Conservation (phyloP, 805 yeast species). For the Kluyveromyces siamensis region DNA sequence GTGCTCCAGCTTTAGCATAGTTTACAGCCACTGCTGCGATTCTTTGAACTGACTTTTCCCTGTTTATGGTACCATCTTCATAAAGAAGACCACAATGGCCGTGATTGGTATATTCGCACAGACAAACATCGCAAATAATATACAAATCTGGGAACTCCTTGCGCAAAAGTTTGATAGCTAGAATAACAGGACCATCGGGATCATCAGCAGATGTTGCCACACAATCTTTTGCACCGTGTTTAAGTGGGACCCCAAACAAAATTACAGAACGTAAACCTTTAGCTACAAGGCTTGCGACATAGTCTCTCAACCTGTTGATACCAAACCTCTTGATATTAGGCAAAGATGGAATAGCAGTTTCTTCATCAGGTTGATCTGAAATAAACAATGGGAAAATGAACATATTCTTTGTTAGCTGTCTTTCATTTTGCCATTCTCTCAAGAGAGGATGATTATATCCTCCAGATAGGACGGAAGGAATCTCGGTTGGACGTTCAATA, state of each 20-base stretch:
- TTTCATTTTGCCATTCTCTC: slow-evolving; percentile 85
- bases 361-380: slow-evolving; percentile 75
- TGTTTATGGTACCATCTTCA: slow-evolving; percentile 78
- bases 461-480: slow-evolving; percentile 78
- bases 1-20: slow-evolving; percentile 92
- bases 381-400: slow-evolving; percentile 88
- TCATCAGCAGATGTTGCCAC: slow-evolving; percentile 90
- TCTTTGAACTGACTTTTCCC: slow-evolving; percentile 66
- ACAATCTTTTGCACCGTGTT: slow-evolving; percentile 66
- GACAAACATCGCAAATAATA: slow-evolving; percentile 88
- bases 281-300: slow-evolving; percentile 55
- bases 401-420: slow-evolving; percentile 78
- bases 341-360: slow-evolving; percentile 58
- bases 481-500: slow-evolving; percentile 45
- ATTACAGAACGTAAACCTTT: slow-evolving; percentile 85
- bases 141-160: slow-evolving; percentile 70
- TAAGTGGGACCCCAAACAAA: slow-evolving; percentile 83
- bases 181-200: slow-evolving; percentile 91
- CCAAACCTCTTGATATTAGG: slow-evolving; percentile 90
- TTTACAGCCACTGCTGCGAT: slow-evolving; percentile 92
- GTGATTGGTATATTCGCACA: slow-evolving; percentile 93
- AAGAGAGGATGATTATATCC: slow-evolving; percentile 88
- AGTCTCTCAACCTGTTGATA: slow-evolving; percentile 64
- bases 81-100: slow-evolving; percentile 95
- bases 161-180: slow-evolving; percentile 57